phyloP scores from a whole-genome alignment of 257 asterid genomes.

The Eucommia ulmoides region DNA sequence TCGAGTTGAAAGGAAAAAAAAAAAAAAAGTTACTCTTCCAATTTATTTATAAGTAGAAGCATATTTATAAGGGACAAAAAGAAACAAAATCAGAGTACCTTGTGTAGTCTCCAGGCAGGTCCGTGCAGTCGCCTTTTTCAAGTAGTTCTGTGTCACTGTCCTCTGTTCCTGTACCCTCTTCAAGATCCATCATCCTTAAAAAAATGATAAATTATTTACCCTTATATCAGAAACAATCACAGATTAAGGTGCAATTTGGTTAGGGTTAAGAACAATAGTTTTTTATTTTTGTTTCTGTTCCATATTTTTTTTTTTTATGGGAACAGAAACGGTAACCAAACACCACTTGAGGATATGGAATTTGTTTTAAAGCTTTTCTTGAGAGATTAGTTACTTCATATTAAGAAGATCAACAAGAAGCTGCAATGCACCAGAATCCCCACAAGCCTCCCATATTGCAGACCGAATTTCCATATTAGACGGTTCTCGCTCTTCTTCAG shows the following conservation, averaged over 20 bases:
- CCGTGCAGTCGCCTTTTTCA: conserved; percentile 15
- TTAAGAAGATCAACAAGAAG: conserved; percentile 82
- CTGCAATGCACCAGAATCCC: conserved; percentile 81
- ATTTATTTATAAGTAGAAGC: no score
- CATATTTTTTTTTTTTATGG: no score
- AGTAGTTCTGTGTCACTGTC: conserved; percentile 49
- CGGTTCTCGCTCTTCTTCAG: conserved; percentile 63
- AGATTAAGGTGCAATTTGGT: neutral
- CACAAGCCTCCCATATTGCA: conserved; percentile 92
- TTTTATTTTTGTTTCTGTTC: neutral
- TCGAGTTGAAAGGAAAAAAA: neutral
- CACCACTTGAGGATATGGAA: neutral
- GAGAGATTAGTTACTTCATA: conserved; percentile 52
- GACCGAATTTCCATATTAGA: conserved; percentile 66
- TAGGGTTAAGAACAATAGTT: no score
- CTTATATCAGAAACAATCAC: neutral
- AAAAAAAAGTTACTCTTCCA: neutral
- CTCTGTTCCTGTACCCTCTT: conserved; percentile 84
- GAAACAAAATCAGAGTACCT: conserved; percentile 41
- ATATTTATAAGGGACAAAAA: no score
- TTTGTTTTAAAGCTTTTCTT: neutral
- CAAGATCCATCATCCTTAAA: conserved; percentile 64
- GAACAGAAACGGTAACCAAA: no score
- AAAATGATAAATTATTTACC: no score
- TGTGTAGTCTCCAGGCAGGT: conserved; percentile 13